phyloP scores from a whole-genome alignment of 768 basidiomycete genomes.

The Chalciporus piperatus region DNA sequence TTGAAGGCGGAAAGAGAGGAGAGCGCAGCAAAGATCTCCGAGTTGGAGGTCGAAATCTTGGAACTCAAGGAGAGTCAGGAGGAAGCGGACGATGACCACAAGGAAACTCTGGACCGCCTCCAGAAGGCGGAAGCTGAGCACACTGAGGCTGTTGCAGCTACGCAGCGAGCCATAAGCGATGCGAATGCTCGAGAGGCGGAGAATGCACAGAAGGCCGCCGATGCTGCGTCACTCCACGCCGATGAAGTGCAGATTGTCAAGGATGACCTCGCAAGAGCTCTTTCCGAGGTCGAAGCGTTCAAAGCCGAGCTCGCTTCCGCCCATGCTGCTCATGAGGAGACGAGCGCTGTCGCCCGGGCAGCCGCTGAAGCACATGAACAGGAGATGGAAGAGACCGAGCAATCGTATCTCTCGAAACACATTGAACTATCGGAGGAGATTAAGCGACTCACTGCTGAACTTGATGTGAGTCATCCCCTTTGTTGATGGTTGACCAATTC shows the following conservation, averaged over 20 bases:
- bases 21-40: slow-evolving; percentile 65
- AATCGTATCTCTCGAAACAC: slow-evolving; percentile 46
- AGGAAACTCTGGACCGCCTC: slow-evolving; percentile 43
- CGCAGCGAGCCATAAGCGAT: slow-evolving; percentile 47
- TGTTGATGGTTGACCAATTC: too few relatives aligned
- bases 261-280: slow-evolving; percentile 43
- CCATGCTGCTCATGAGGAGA: slow-evolving; percentile 46
- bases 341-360: slow-evolving; percentile 42
- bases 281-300: slow-evolving; percentile 44
- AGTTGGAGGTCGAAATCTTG: slow-evolving; percentile 77
- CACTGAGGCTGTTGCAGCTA: slow-evolving; percentile 43
- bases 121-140: slow-evolving; percentile 55
- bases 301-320: slow-evolving; percentile 46
- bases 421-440: slow-evolving; percentile 55
- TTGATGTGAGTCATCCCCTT: slow-evolving; percentile 50
- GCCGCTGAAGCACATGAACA: slow-evolving; percentile 46
- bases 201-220: slow-evolving; percentile 37
- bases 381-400: slow-evolving; percentile 53
- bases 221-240: slow-evolving; percentile 42
- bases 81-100: slow-evolving; percentile 56
- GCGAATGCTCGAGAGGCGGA: slow-evolving; percentile 49
- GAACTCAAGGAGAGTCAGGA: slow-evolving; percentile 75
- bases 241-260: slow-evolving; percentile 43
- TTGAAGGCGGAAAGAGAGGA: slow-evolving; percentile 71
- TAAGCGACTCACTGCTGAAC: slow-evolving; percentile 52